phyloP scores from a whole-genome alignment of 176 grass and related monocot genomes.

The Oryza nivara region DNA sequence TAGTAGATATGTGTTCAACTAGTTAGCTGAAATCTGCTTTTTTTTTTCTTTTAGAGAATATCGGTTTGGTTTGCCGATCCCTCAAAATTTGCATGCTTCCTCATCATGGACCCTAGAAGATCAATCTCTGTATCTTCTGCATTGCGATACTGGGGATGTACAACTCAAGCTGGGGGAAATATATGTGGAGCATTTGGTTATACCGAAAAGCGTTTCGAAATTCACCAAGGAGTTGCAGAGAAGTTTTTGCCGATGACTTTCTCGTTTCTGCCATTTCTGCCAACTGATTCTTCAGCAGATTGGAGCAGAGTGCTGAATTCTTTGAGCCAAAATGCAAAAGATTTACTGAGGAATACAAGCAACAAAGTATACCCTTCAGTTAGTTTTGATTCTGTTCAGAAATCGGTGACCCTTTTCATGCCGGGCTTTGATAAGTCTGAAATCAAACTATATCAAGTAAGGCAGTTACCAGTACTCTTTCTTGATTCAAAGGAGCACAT shows the following conservation, averaged over 20 bases:
- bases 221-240: constrained; percentile 48
- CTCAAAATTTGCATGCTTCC: constrained; percentile 83
- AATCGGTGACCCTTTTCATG: constrained; percentile 78
- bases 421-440: constrained; percentile 93
- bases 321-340: constrained; percentile 58
- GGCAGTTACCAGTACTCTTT: neutral
- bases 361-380: constrained; percentile 52
- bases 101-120: constrained; percentile 67
- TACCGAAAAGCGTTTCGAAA: constrained; percentile 53
- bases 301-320: constrained; percentile 47
- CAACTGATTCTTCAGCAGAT: constrained; percentile 45
- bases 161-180: constrained; percentile 81
- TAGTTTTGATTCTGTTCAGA: constrained; percentile 76
- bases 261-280: constrained; percentile 62
- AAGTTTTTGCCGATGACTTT: constrained; percentile 76
- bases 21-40: constrained; percentile 5
- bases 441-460: constrained; percentile 90
- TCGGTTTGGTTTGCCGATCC: constrained; percentile 61
- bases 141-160: constrained; percentile 91
- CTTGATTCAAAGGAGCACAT: neutral
- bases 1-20: constrained; percentile 7
- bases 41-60: constrained; percentile 57
- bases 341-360: constrained; percentile 45
- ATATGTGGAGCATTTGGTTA: constrained; percentile 85
- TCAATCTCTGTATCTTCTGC: constrained; percentile 61